phyloP scores from a whole-genome alignment of 2,329 filamentous ascomycete genomes.

The Trichoderma breve region DNA sequence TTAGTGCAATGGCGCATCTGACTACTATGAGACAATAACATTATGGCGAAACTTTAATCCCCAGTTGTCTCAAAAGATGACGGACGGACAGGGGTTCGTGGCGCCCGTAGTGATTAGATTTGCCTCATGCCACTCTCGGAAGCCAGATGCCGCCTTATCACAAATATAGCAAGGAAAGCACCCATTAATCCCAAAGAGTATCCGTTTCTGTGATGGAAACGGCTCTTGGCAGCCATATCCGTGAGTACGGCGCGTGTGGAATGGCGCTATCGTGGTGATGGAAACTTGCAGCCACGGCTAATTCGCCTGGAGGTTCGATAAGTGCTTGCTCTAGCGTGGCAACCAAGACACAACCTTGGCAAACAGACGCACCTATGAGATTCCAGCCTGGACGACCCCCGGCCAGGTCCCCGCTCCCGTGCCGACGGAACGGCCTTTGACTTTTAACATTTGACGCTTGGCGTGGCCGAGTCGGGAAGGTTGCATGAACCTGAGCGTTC shows the following conservation, averaged over 20 bases:
- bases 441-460: not conserved
- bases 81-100: not conserved
- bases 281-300: not conserved
- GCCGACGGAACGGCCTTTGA: conserved; percentile 1
- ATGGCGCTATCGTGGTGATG: not conserved
- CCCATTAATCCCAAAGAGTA: not conserved
- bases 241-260: not conserved
- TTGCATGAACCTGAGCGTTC: not conserved
- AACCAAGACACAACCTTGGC: conserved; percentile 1
- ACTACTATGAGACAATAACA: not conserved
- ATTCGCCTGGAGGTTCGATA: conserved; percentile 1
- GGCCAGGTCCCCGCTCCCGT: not conserved
- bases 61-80: not conserved
- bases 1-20: not conserved
- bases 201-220: not conserved
- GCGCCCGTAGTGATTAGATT: not conserved
- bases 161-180: not conserved
- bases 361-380: not conserved
- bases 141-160: not conserved
- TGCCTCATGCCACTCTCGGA: not conserved
- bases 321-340: not conserved
- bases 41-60: not conserved
- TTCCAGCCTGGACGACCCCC: not conserved
- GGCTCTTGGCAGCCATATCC: not conserved
- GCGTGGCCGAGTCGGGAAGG: conserved; percentile 3